These are phyloP conservation scores for Gryganskiella cystojenkinii DNA, from an alignment of 192 early-diverging fungal species.

Conservation along the genomic window DNA sequence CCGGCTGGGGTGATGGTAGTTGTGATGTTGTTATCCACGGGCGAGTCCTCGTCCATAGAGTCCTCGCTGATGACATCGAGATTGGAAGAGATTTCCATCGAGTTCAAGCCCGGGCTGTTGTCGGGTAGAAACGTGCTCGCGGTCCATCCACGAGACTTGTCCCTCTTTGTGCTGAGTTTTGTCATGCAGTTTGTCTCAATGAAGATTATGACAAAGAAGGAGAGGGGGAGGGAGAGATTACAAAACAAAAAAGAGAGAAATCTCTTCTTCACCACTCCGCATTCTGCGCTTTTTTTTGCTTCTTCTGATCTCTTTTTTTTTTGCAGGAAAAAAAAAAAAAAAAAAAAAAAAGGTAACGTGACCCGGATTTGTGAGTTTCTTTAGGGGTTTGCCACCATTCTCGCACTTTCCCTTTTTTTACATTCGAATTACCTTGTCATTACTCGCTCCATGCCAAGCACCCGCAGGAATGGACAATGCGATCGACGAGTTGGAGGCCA, in stretches of 20 bases:
- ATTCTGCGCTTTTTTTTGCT: not conserved
- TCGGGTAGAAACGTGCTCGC: constrained; percentile 24
- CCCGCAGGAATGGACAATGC: not conserved
- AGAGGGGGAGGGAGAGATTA: not conserved
- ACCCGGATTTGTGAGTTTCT: too few relatives aligned
- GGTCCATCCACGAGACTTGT: constrained; percentile 34
- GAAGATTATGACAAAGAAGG: not conserved
- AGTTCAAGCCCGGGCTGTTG: not conserved
- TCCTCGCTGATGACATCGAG: constrained; percentile 39
- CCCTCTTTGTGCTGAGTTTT: constrained; percentile 20
- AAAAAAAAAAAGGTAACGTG: not conserved
- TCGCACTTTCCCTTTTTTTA: too few relatives aligned
- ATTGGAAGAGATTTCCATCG: constrained; percentile 11
- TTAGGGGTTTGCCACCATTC: too few relatives aligned
- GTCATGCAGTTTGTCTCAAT: constrained; percentile 8
- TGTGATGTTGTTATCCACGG: too few relatives aligned
- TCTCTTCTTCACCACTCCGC: not conserved
- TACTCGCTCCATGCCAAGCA: not conserved
- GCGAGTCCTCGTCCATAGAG: constrained; percentile 31
- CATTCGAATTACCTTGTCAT: not conserved
- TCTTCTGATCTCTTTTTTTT: not conserved
- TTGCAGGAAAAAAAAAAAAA: too few relatives aligned
- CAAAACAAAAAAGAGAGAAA: constrained; percentile 1
- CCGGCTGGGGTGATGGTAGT: constrained; percentile 2
- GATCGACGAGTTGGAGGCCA: constrained; percentile 23